Evolutionary conservation across 805 yeast genomes (phyloP), one percentile per base, ranked within the genome.

Genomic region (Yamadazyma philogaea): DNA sequence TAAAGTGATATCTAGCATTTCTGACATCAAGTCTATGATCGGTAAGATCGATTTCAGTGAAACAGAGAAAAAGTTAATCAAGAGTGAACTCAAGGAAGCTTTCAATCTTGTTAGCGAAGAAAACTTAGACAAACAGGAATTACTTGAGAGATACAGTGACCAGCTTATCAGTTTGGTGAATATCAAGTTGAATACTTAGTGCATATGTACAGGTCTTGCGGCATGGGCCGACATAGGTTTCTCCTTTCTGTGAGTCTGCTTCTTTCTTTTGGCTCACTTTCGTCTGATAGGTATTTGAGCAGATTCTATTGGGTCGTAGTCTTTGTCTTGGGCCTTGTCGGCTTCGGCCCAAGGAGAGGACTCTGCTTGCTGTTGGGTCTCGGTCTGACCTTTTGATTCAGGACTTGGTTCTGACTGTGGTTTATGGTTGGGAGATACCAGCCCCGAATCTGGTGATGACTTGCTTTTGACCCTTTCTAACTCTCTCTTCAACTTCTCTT

Each of bases 111-210:
- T 34, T 14, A 12, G n/a, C 28, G 17, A 11, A 34, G 33, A 27
- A 14, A 3, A 18, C 3, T 7, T 12, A 10, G 37, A 34, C 16
- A 19, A 33, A 15, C 36, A 33, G 36, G 30, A 22, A 8, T 26
- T 72, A 6, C 51, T 75, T 30, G 66, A 66, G 31, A 59, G 46
- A 20, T 74, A 71, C 47, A 73, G 75, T 49, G 60, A 66, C 2
- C 51, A 59, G 44, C 53, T 71, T 30, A 43, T 71, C 1, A 48
- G 54, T n/a, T 30, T 68, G 26, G 45, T 68, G 31, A 52, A 58
- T 37, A 32, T 44, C 21, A 70, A 68, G 39, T 44, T 60, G 7
- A 37, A 20, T 30, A 38, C 32, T 10, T 37, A 37, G 16, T 43
- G 22, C 36, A 46, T 39, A 42, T 41, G 21, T 35, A 44, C 41